These are phyloP conservation scores for Eremothecium sinecaudum DNA, from an alignment of 1,139 yeast species.

Conservation along the genomic window DNA sequence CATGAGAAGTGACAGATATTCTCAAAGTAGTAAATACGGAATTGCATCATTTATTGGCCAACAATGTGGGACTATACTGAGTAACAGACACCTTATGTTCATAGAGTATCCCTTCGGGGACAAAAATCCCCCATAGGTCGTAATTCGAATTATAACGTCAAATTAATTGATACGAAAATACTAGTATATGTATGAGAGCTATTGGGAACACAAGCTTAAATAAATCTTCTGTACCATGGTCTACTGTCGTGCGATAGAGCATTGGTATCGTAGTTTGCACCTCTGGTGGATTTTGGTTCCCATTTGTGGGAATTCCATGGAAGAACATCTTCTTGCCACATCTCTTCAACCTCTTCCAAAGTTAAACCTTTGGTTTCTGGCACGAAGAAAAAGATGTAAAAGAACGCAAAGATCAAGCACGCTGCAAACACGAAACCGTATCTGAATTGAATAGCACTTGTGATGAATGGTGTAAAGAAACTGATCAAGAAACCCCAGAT, in stretches of 20 bases:
- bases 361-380: constrained; percentile 60
- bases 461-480: constrained; percentile 70
- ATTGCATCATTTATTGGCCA: too few relatives aligned
- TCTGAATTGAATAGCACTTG: constrained; percentile 44
- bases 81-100: too few relatives aligned
- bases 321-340: constrained; percentile 33
- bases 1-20: too few relatives aligned
- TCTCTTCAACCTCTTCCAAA: constrained; percentile 56
- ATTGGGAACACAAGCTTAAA: too few relatives aligned
- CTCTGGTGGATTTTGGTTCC: constrained; percentile 25
- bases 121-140: too few relatives aligned
- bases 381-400: constrained; percentile 58
- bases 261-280: constrained; percentile 11
- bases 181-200: too few relatives aligned
- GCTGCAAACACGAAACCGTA: constrained; percentile 74
- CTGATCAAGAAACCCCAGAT: constrained; percentile 68
- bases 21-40: too few relatives aligned
- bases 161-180: too few relatives aligned
- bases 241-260: constrained; percentile 21
- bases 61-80: too few relatives aligned
- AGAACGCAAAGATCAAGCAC: constrained; percentile 48
- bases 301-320: constrained; percentile 26
- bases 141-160: too few relatives aligned
- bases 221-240: constrained; percentile 20
- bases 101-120: too few relatives aligned